Conservation (phyloP, 768 basidiomycete genomes). For the Mycena metata region DNA sequence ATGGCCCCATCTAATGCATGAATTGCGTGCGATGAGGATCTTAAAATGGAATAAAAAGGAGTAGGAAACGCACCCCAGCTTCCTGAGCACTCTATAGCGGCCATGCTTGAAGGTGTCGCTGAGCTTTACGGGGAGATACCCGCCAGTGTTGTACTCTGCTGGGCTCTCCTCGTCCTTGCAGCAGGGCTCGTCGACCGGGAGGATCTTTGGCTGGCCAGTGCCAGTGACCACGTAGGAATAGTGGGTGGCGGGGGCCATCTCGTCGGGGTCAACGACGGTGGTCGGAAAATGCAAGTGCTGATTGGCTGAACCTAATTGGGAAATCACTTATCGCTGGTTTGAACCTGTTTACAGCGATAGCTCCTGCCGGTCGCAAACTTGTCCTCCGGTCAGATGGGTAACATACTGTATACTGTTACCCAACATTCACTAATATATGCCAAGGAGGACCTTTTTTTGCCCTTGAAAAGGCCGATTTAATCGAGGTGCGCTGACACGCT, state of each 20-base stretch:
- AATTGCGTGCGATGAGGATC: conserved; percentile 45
- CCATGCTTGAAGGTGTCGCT: conserved; percentile 87
- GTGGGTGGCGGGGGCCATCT: conserved; percentile 75
- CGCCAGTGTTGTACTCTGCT: conserved; percentile 86
- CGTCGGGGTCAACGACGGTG: conserved; percentile 41
- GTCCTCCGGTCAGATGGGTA: too few relatives aligned
- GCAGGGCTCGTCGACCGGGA: conserved; percentile 74
- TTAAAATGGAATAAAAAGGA: conserved; percentile 30
- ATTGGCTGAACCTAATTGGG: too few relatives aligned
- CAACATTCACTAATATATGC: conserved; percentile 31
- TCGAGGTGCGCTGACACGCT: too few relatives aligned
- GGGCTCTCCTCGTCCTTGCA: conserved; percentile 86
- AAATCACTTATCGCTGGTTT: too few relatives aligned
- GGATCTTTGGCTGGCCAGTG: conserved; percentile 71
- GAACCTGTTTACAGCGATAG: too few relatives aligned
- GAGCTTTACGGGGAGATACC: conserved; percentile 86
- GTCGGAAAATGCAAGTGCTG: conserved; percentile 32
- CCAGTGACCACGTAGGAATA: conserved; percentile 79
- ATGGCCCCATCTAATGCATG: conserved; percentile 83
- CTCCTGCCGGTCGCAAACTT: too few relatives aligned
- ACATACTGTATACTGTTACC: too few relatives aligned
- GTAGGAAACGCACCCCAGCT: conserved; percentile 77
- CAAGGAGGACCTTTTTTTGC: too few relatives aligned
- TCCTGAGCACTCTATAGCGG: conserved; percentile 88
- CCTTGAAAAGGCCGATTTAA: too few relatives aligned